Evolutionary conservation across 176 grass and related monocot species (phyloP), one percentile per base, ranked within the genome.

Genomic region (Cenchrus fungigraminus): DNA sequence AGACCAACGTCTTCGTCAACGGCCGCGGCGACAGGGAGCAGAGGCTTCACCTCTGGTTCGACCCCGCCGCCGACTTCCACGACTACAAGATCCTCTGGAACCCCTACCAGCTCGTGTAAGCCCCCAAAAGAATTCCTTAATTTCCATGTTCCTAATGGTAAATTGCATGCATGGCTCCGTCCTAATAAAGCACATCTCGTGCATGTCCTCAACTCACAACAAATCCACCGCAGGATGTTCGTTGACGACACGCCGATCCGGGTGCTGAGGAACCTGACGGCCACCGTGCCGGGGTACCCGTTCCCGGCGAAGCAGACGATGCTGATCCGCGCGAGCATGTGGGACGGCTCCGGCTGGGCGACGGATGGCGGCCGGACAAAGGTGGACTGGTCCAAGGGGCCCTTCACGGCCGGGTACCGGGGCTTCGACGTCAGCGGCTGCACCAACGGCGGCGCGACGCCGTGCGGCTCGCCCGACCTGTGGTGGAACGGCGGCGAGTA

Each of bases 1-100:
- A 92, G 74, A 94, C 94, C 11, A 94, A 97, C 83, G 87, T 97
- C 70, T 92, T 88, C 80, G 79, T 89, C 75, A 77, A 86, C 45
- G 92, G 90, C 55, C 60, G 77, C 1, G 88, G 92, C 52, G 42
- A 79, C 29, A 70, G 90, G 85, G 92, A 92, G 83, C 87, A 97
- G 77, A 81, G 87, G 37, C 55, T 90, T 3, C 1, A 22, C 45
- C 87, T 97, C 16, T 97, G 91, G 91, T 97, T 94, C 69, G 94
- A 97, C 74, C 94, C 94, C 2, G 75, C 91, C 12, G 85, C 90
- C 17, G 86, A 94, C 32, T 90, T 97, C 90, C 94, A 97, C 22
- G 86, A 92, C 71, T 94, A 97, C 85, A 82, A 37, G 71, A 85
- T 94, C 45, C 85, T 97, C n/a, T 97, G 94, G 94, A 97, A 97